These are phyloP conservation scores for Mycena amicta DNA, from an alignment of 768 basidiomycete species.

Conservation along the genomic window DNA sequence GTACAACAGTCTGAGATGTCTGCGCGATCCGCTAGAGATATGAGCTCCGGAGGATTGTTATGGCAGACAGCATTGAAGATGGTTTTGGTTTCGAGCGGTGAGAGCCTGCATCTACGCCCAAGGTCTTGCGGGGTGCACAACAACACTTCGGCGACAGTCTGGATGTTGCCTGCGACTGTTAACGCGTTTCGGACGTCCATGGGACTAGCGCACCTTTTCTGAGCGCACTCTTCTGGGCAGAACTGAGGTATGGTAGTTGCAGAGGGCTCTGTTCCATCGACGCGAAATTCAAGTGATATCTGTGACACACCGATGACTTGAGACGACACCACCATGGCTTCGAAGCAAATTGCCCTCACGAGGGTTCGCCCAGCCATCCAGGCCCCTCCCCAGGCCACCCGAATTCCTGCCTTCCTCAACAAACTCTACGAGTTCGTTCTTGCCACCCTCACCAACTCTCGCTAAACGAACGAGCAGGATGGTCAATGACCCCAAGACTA, in stretches of 20 bases:
- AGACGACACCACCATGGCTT: conserved; percentile 28
- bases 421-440: conserved; percentile 85
- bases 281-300: not conserved
- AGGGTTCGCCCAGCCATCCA: conserved; percentile 32
- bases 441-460: conserved; percentile 18
- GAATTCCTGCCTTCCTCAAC: conserved; percentile 84
- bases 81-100: conserved; percentile 48
- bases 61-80: conserved; percentile 55
- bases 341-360: conserved; percentile 32
- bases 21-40: conserved; percentile 42
- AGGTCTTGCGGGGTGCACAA: conserved; percentile 52
- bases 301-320: not conserved
- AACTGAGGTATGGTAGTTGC: no score
- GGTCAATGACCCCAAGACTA: conserved; percentile 84
- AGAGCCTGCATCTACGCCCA: conserved; percentile 56
- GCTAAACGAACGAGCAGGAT: conserved; percentile 55
- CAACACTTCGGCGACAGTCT: conserved; percentile 51
- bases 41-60: conserved; percentile 41
- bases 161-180: conserved; percentile 57
- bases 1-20: conserved; percentile 53
- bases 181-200: not conserved
- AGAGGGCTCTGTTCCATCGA: no score
- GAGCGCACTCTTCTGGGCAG: conserved; percentile 35
- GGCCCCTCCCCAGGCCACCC: conserved; percentile 43
- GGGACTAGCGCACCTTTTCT: conserved; percentile 35